A percentile compares a stretch with the other conserved stretches of the same genome.
phyloP scores from a whole-genome alignment of 75 land plant genomes.

The Cryptomeria japonica region DNA sequence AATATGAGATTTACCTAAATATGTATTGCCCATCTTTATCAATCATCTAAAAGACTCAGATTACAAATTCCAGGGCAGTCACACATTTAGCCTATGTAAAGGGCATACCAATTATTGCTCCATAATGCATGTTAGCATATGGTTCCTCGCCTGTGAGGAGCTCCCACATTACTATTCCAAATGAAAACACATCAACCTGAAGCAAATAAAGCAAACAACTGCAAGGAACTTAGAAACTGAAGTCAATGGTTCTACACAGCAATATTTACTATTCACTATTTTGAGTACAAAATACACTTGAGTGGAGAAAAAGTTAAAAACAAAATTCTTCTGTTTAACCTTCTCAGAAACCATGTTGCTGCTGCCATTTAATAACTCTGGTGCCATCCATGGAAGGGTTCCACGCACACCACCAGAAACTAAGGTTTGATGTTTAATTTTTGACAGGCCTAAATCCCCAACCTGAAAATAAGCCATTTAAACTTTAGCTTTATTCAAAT shows the following conservation, averaged over 20 bases:
- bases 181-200: conserved; percentile 96
- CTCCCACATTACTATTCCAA: conserved; percentile 98
- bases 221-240: not conserved
- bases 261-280: not conserved
- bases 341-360: conserved; percentile 80
- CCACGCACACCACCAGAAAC: conserved; percentile 93
- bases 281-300: not conserved
- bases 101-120: conserved; percentile 76
- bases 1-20: not conserved
- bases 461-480: conserved; percentile 38
- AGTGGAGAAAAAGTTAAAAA: not conserved
- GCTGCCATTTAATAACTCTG: conserved; percentile 78
- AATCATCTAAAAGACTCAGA: not conserved
- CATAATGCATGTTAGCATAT: conserved; percentile 85
- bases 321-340: conserved; percentile 27
- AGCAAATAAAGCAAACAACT: not conserved
- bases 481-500: not conserved
- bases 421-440: conserved; percentile 78
- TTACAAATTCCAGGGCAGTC: not conserved
- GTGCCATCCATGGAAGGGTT: conserved; percentile 99
- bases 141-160: conserved; percentile 91
- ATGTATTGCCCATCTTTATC: not conserved
- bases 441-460: conserved; percentile 89
- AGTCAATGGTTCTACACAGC: not conserved
- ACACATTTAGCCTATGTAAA: conserved; percentile 1